Evolutionary conservation across 2,329 filamentous ascomycete genomes (phyloP), one percentile per base, ranked within the genome.

Genomic region (Biscogniauxia marginata): DNA sequence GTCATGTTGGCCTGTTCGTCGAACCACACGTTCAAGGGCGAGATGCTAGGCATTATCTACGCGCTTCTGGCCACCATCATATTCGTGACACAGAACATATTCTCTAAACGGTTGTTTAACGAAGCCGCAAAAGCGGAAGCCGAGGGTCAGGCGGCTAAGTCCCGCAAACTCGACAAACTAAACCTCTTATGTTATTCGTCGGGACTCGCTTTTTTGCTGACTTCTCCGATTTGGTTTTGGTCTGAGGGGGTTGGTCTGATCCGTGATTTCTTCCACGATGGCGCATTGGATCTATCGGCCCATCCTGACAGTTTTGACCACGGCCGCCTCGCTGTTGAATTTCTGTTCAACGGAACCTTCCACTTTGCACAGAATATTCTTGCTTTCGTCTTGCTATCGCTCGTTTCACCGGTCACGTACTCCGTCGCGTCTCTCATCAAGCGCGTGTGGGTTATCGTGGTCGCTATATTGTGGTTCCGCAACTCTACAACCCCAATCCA

Each of bases 151-250:
- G 80, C 82, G 0, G 75, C 80, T 11, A 82, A 83, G 54, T 83
- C 85, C 46, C 86, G 87, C 59, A 98, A 96, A 74, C 83, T 97
- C 18, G 95, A 99, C 76, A 99, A 99, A 76, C 84, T 99, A 44
- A 99, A 99, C 70, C 80, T 99, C 18, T 81, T 99, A 3, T 98
- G 90, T 78, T 99, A 99, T 72, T 98, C 93, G n/a, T 96, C 93
- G 0, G 91, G 90, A 18, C 80, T 98, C 64, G 95, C 95, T 0
- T 96, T 99, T 66, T 67, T 96, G 54, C 80, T 97, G 53, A 98
- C 93, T 0, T 74, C 88, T 11, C 95, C 95, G 1, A 90, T 98
- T 52, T 99, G 95, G 95, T 84, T 98, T 61, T 93, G 91, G 84
- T 87, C 85, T 30, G 95, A 99, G 74, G 95, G 93, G 2, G 84